Evolutionary conservation across 1,284 basidiomycete species (phyloP).

Genomic region (Coriolopsis trogii): DNA sequence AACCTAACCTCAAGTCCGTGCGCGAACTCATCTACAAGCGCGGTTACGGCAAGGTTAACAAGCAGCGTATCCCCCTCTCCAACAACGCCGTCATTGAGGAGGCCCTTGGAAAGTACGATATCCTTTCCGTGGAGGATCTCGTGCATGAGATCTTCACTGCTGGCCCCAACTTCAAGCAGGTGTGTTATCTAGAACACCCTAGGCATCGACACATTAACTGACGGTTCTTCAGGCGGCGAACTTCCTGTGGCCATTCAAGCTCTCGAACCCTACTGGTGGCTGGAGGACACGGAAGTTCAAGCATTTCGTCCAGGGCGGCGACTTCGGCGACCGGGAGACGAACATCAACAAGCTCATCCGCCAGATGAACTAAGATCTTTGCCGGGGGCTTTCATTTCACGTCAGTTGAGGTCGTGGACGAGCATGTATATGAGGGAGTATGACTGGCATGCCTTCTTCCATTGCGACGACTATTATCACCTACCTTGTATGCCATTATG

Average conservation of each 20-base stretch:
- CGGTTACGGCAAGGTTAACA: conserved; percentile 98
- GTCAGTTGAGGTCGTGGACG: conserved; percentile 28
- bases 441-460: conserved; percentile 40
- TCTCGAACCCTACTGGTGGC: conserved; percentile 98
- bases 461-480: conserved; percentile 21
- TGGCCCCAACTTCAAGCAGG: conserved; percentile 99
- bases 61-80: conserved; percentile 94
- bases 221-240: conserved; percentile 85
- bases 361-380: conserved; percentile 85
- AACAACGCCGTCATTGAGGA: conserved; percentile 96
- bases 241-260: conserved; percentile 99
- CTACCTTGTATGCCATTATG: conserved; percentile 28
- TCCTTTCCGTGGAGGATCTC: conserved; percentile 97
- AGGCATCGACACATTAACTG: no score
- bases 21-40: conserved; percentile 99
- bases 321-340: conserved; percentile 94
- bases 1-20: conserved; percentile 95
- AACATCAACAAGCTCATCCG: conserved; percentile 98
- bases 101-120: conserved; percentile 92
- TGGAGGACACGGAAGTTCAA: conserved; percentile 98
- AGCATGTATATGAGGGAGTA: conserved; percentile 38
- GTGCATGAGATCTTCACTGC: conserved; percentile 96
- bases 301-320: conserved; percentile 92
- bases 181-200: no score
- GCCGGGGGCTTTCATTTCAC: conserved; percentile 16